Evolutionary conservation across 352 stramenopile genomes (phyloP), one percentile per base, ranked within the genome.

Genomic region (Phytopythium ostracodes): DNA sequence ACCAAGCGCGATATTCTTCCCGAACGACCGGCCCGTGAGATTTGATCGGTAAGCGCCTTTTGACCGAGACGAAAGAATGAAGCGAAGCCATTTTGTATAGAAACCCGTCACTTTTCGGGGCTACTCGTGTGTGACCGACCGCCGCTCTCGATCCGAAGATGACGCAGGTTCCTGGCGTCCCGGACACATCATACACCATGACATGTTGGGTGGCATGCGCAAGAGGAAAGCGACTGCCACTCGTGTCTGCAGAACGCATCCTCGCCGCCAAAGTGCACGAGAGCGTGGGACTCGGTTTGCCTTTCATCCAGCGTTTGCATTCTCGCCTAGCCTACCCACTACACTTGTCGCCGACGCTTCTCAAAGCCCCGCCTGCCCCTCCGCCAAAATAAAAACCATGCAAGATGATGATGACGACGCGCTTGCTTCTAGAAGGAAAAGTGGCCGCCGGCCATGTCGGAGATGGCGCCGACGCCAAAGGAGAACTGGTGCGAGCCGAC

Each of bases 401-500:
- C 38, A 20, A 43, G 38, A 6, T 43, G 38, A 36, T 4, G 47
- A 54, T 12, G 22, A 12, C 22, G 15, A n/a, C n/a, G n/a, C n/a
- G n/a, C n/a, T n/a, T 11, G 44, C 4, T 6, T 25, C 51, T 57
- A 57, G 29, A 57, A 57, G 29, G 51, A 42, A 17, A 57, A 57
- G 22, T 44, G 29, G 17, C 51, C 51, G 33, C 31, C 51, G 31
- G 18, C n/a, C 14, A n/a, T 31, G 50, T 43, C 50, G 24, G 25
- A 17, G 5, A 56, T 43, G 24, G 49, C 53, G 15, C 57, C 62
- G n/a, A 81, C 50, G 10, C 82, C 81, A 70, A 95, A 95, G 14
- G 75, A 60, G 64, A 91, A 93, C 62, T 93, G 80, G 15, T 75
- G 68, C 10, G 72, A 65, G 10, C 58, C 64, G 47, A 71, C 70